Evolutionary conservation across 139 green algal species (phyloP), one percentile per base, ranked within the genome.

Genomic region (Dunaliella primolecta): DNA sequence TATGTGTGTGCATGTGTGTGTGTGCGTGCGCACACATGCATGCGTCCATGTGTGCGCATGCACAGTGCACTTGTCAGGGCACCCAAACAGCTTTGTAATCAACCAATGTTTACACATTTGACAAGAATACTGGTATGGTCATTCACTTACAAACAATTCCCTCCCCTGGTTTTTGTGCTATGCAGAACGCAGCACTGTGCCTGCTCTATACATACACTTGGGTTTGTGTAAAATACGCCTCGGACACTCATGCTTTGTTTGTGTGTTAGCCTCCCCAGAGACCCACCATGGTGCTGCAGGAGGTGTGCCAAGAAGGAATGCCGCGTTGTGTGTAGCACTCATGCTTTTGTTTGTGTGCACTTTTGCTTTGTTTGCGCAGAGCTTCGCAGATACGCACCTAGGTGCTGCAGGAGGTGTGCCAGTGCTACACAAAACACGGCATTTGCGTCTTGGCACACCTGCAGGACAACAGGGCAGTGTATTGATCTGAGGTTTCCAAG

Each of bases 371-470:
- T 15, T 64, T 25, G 46, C 46, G 46, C 46, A 64, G 15, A 64
- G 7, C 46, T 64, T 64, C 46, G 7, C 15, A 15, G 46, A 64
- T 7, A 15, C 46, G 46, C 46, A 36, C 72, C 72, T 36, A 20
- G 72, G n/a, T 78, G 72, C 29, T 32, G 29, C 72, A 78, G 72
- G 3, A 78, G 72, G 72, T 78, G 72, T 36, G 72, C 72, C 29
- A 78, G 29, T 20, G 72, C 72, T 25, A 78, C n/a, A 33, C 72
- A 78, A 20, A 36, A 25, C 29, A 78, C 3, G 29, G 72, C 72
- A 33, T 78, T 78, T 20, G 72, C 72, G 21, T 78, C 72, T 33
- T 78, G 72, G 72, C 72, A 78, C 72, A 33, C 72, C n/a, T 78
- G 21, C 29, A 32, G n/a, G n/a, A n/a, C n/a, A n/a, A n/a, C n/a